Evolutionary conservation across 176 grass and related monocot species (phyloP).

Genomic region (Pontederia crassipes): DNA sequence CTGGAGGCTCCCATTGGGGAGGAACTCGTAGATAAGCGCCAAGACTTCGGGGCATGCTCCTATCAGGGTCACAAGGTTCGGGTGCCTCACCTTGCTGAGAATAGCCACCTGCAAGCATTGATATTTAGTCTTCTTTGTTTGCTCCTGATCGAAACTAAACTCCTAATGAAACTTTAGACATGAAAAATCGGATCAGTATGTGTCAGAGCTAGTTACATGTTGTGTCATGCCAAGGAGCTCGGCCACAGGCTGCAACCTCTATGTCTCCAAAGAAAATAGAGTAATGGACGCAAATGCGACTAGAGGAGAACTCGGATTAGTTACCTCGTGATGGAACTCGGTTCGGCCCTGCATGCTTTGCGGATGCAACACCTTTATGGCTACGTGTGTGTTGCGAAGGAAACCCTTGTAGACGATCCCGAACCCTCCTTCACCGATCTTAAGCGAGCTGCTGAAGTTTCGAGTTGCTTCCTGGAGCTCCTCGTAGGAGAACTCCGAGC

Average conservation of each 20-base stretch:
- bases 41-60: slow-evolving; percentile 15
- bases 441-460: slow-evolving; percentile 45
- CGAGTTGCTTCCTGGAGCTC: slow-evolving; percentile 65
- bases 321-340: slow-evolving; percentile 63
- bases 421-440: slow-evolving; percentile 67
- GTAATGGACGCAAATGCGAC: not conserved
- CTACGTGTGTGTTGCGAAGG: slow-evolving; percentile 46
- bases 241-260: not conserved
- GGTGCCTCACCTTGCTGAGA: slow-evolving; percentile 23
- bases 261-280: not conserved
- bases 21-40: slow-evolving; percentile 21
- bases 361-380: slow-evolving; percentile 59
- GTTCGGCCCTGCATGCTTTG: slow-evolving; percentile 39
- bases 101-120: slow-evolving; percentile 7
- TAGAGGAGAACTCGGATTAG: not conserved
- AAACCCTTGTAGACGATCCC: slow-evolving; percentile 60
- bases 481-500: slow-evolving; percentile 43
- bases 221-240: too few relatives aligned
- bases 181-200: too few relatives aligned
- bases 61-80: slow-evolving; percentile 24
- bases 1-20: slow-evolving; percentile 25
- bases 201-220: too few relatives aligned
- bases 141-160: not conserved
- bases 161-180: not conserved
- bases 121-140: not conserved